Conservation (phyloP, 2,329 filamentous ascomycete species). For the Claviceps africana region DNA sequence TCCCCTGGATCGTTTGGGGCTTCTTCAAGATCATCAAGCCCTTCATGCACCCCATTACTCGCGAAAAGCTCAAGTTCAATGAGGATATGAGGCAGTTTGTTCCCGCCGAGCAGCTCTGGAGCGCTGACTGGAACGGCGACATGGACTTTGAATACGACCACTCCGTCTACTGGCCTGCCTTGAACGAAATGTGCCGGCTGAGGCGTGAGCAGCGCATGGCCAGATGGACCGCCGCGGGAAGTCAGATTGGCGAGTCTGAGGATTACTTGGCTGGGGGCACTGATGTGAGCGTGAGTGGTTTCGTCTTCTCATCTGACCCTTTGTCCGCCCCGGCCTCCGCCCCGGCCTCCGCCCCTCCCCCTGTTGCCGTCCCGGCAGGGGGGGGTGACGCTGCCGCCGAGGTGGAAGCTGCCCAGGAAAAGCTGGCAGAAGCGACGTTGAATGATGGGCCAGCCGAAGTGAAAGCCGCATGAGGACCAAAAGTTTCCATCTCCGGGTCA, state of each 20-base stretch:
- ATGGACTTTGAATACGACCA: slow-evolving; percentile 91
- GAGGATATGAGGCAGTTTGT: slow-evolving; percentile 77
- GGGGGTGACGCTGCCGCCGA: not conserved
- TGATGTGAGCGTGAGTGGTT: slow-evolving; percentile 20
- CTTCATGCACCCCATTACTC: slow-evolving; percentile 90
- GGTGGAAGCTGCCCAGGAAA: slow-evolving; percentile 7
- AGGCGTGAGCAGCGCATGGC: slow-evolving; percentile 47
- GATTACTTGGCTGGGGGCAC: slow-evolving; percentile 61
- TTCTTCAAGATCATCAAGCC: slow-evolving; percentile 96
- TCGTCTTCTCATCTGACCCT: slow-evolving; percentile 12
- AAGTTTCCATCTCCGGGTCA: not conserved
- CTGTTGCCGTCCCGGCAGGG: not conserved
- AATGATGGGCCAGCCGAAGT: not conserved
- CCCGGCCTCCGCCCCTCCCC: not conserved
- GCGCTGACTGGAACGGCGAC: slow-evolving; percentile 57
- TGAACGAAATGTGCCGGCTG: slow-evolving; percentile 56
- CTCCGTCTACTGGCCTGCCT: slow-evolving; percentile 71
- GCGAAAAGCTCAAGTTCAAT: slow-evolving; percentile 95
- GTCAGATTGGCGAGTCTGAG: slow-evolving; percentile 74
- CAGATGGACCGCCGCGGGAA: slow-evolving; percentile 70
- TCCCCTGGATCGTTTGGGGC: slow-evolving; percentile 79
- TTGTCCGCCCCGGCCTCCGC: not conserved
- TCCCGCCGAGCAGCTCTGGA: slow-evolving; percentile 69
- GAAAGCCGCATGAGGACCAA: not conserved
- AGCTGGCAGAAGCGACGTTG: slow-evolving; percentile 6